Base-by-base conservation (phyloP, 176 grass and related monocot genomes). In the Chrysopogon serrulatus region DNA sequence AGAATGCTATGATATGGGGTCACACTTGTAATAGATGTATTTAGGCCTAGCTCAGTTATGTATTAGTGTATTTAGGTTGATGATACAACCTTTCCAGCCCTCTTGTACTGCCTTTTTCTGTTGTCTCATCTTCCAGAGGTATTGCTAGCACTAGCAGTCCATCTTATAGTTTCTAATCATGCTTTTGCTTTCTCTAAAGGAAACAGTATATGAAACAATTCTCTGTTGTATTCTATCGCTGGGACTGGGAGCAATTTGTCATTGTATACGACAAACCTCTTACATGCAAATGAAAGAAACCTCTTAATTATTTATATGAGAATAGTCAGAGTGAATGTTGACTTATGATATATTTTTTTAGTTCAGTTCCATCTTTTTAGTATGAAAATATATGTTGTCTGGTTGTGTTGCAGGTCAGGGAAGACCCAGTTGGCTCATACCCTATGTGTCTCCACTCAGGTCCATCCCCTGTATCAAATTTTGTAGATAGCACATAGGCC, bases 391-490 rank as follows among this genome's bases (percentile, higher is more conserved):
- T 39, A 39, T n/a, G 47, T 17, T 41, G 41, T 51, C 57, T 85
- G 30, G 4, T 14, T 71, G 21, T 53, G 19, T 40, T 85, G 21
- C 88, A 98, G 95, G 82, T 98, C 90, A 78, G 95, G 92, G 63
- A 94, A 98, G 78, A 98, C 95, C 57, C 95, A 98, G 61, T 64
- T 98, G 86, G 95, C 92, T 77, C 95, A 98, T 80, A 98, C 95
- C 60, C 79, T 98, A 2, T 97, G 90, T 64, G 92, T 98, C 83
- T 98, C 95, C 65, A 94, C 92, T 84, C 95, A 98, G 92, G 94
- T 94, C 33, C 36, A 43, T 68, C 40, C 76, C 17, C 24, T 0
- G 27, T 6, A 14, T 75, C 8, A 39, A 59, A 73, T 37, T 48
- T 41, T 33, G 10, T 64, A 36, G 16, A 7, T 56, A 32, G 1